Evolutionary conservation across 2,329 filamentous ascomycete species (phyloP), one percentile per base, ranked within the genome.

Genomic region (Ophiosphaerella narmari): DNA sequence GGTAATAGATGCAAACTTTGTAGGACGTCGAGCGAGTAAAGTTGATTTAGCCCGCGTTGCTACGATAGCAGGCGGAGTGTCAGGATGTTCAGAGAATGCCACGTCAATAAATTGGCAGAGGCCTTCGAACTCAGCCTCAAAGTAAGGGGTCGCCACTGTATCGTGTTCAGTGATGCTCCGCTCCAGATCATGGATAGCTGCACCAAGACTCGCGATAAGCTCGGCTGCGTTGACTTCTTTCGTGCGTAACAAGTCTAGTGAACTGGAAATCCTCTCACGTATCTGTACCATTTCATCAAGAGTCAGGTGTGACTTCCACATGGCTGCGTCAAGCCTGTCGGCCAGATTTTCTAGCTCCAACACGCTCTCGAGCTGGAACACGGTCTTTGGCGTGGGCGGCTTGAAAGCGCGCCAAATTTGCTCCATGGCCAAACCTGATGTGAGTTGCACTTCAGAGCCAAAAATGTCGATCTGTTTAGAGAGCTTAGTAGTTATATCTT

Each of bases 381-480:
- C 55, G 8, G 67, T 74, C 9, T 63, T 64, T 2, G 82, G 76
- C 3, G 80, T 82, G 9, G 65, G 65, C 29, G 91, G 90, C 45
- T 88, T 83, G 64, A 95, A 83, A 1, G 78, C 65, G 36, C 83
- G 82, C 93, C 92, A 96, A 5, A 96, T 79, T 7, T 77, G 71
- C 66, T 94, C 89, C 89, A 95, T 94, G 58, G 85, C 87, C 11
- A 91, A 76, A 0, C 91, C 91, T 2, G 88, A 91, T 0, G 79
- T 85, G 12, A 95, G 75, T 47, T 85, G 85, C 75, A 91, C 92
- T 2, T 84, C 86, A 13, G 84, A 80, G 21, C 83, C 80, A 65
- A 96, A 93, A 2, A 50, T 72, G 32, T 55, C 57, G 7, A 70
- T 43, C 39, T 70, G 63, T 43, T 65, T 65, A 4, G 55, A 61